Evolutionary conservation across 345 rosid species (phyloP).

Genomic region (Cardamine resedifolia): DNA sequence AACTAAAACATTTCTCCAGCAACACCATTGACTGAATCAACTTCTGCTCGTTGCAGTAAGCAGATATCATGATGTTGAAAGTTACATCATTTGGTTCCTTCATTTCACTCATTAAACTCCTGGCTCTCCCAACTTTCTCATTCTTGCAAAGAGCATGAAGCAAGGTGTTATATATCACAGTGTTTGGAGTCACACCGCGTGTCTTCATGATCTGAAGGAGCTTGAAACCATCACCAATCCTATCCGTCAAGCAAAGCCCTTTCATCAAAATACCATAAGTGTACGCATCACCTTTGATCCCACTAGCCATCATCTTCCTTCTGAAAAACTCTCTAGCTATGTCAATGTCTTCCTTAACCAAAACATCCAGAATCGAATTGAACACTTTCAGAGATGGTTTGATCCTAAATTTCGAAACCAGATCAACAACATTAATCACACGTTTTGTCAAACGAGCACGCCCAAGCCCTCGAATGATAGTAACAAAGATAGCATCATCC

Average conservation of each 20-base stretch:
- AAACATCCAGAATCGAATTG: slow-evolving; percentile 72
- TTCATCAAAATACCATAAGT: slow-evolving; percentile 88
- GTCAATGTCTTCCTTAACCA: slow-evolving; percentile 83
- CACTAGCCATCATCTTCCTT: slow-evolving; percentile 68
- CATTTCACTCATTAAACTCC: slow-evolving; percentile 75
- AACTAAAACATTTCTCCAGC: slow-evolving; percentile 70
- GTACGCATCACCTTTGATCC: slow-evolving; percentile 72
- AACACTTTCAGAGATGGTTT: slow-evolving; percentile 66
- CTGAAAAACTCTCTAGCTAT: slow-evolving; percentile 77
- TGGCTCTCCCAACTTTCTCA: slow-evolving; percentile 77
- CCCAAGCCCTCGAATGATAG: slow-evolving; percentile 68
- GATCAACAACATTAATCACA: slow-evolving; percentile 54
- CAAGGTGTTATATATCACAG: slow-evolving; percentile 72
- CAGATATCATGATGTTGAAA: slow-evolving; percentile 73
- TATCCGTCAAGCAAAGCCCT: slow-evolving; percentile 88
- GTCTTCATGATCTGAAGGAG: slow-evolving; percentile 75
- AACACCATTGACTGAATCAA: slow-evolving; percentile 70
- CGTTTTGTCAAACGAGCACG: slow-evolving; percentile 55
- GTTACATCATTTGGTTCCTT: slow-evolving; percentile 68
- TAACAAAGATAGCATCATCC: slow-evolving; percentile 61
- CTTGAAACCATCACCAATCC: slow-evolving; percentile 81
- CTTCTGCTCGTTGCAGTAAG: slow-evolving; percentile 65
- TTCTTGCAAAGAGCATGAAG: slow-evolving; percentile 71
- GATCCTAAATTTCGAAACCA: slow-evolving; percentile 48
- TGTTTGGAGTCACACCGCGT: slow-evolving; percentile 48